These are phyloP conservation scores for Suillus alpinus DNA, from an alignment of 768 basidiomycete genomes.

Conservation along the genomic window DNA sequence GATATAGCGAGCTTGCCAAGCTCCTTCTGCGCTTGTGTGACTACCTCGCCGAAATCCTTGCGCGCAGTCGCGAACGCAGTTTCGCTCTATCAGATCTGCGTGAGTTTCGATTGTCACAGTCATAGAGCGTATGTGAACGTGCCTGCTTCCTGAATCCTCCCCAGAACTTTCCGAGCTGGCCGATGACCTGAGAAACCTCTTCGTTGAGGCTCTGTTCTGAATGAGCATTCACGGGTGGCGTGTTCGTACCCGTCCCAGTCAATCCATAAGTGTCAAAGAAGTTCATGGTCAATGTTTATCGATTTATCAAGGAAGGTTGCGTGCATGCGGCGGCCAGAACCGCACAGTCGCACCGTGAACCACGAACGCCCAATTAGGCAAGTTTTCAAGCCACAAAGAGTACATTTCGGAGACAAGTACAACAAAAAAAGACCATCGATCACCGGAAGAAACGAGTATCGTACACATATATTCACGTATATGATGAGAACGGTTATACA, in stretches of 20 bases:
- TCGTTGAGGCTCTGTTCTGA: slow-evolving; percentile 69
- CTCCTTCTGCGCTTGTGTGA: slow-evolving; percentile 78
- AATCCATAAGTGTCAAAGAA: slow-evolving; percentile 72
- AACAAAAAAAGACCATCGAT: neutral
- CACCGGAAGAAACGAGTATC: slow-evolving; percentile 1
- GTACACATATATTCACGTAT: slow-evolving; percentile 15
- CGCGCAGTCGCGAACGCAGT: slow-evolving; percentile 63
- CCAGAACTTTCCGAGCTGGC: slow-evolving; percentile 86
- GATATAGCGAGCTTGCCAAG: slow-evolving; percentile 53
- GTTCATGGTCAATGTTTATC: slow-evolving; percentile 48
- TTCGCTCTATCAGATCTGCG: slow-evolving; percentile 53
- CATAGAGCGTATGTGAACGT: slow-evolving; percentile 19
- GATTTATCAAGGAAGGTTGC: neutral
- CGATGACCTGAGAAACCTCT: slow-evolving; percentile 86
- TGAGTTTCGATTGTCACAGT: neutral
- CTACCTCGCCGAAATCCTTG: slow-evolving; percentile 70
- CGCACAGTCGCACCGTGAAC: neutral
- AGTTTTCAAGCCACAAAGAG: neutral
- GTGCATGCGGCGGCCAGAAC: neutral
- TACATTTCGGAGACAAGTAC: neutral
- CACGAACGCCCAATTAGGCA: slow-evolving; percentile 7
- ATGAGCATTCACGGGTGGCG: slow-evolving; percentile 40
- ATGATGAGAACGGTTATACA: neutral
- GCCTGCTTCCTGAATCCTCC: slow-evolving; percentile 90
- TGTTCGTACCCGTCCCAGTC: slow-evolving; percentile 37